These are phyloP conservation scores for Cordyceps tenuipes DNA, from an alignment of 2,329 filamentous ascomycete species.

Conservation along the genomic window DNA sequence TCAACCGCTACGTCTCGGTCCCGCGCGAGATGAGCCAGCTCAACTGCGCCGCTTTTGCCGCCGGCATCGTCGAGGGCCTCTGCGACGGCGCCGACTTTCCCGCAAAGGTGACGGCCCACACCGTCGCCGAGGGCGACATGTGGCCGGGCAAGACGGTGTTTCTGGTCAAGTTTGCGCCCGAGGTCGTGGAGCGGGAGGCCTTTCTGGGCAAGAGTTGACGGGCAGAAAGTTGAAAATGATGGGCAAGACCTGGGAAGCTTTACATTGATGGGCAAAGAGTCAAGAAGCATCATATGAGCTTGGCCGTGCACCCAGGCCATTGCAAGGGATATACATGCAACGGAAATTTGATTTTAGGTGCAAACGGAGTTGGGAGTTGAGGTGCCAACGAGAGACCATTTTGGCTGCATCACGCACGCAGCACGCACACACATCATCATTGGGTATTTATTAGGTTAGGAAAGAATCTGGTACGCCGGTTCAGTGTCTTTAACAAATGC, in stretches of 20 bases:
- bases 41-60: slow-evolving; percentile 92
- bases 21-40: slow-evolving; percentile 93
- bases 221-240: not conserved
- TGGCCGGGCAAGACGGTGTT: slow-evolving; percentile 97
- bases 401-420: not conserved
- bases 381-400: not conserved
- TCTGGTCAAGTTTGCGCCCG: slow-evolving; percentile 82
- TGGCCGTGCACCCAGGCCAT: no score
- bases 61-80: slow-evolving; percentile 84
- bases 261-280: no score
- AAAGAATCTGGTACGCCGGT: not conserved
- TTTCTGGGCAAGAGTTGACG: slow-evolving; percentile 53
- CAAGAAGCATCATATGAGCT: no score
- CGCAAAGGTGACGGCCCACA: slow-evolving; percentile 84
- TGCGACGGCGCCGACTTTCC: slow-evolving; percentile 90
- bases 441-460: slow-evolving; percentile 2
- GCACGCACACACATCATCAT: not conserved
- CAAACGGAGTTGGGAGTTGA: slow-evolving; percentile 2
- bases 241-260: no score
- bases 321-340: not conserved
- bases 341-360: not conserved
- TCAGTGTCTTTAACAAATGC: not conserved
- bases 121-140: slow-evolving; percentile 65
- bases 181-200: slow-evolving; percentile 85
- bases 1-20: slow-evolving; percentile 88